Conservation (phyloP, 139 green algal genomes). For the Medakamo hakoo region DNA sequence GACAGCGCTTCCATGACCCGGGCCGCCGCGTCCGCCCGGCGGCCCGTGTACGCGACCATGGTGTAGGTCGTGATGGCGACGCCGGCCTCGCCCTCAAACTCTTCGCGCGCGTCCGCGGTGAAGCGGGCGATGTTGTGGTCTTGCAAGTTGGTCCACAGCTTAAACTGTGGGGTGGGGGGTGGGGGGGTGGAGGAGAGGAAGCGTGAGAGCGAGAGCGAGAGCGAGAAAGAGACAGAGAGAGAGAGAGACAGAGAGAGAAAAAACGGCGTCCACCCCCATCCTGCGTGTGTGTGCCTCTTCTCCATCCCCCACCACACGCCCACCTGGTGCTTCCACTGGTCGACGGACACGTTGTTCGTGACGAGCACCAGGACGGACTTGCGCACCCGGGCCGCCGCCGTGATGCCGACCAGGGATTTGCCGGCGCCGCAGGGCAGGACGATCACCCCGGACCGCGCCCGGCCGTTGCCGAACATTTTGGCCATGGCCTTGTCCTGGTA, state of each 20-base stretch:
- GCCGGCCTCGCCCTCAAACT: slow-evolving; percentile 26
- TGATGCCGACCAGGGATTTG: slow-evolving; percentile 83
- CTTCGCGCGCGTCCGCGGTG: slow-evolving; percentile 74
- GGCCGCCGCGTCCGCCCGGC: slow-evolving; percentile 21
- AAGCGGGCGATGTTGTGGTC: slow-evolving; percentile 75
- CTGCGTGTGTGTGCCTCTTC: too few relatives aligned
- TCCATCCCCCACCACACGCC: too few relatives aligned
- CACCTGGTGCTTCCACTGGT: slow-evolving; percentile 94
- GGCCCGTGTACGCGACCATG: slow-evolving; percentile 84
- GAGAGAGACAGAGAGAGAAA: too few relatives aligned
- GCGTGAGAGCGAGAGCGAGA: too few relatives aligned
- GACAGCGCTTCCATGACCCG: slow-evolving; percentile 61
- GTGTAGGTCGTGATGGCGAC: slow-evolving; percentile 90
- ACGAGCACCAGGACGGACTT: slow-evolving; percentile 78
- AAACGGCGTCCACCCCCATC: too few relatives aligned
- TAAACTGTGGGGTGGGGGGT: too few relatives aligned
- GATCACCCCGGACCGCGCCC: slow-evolving; percentile 84
- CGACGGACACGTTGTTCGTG: slow-evolving; percentile 70
- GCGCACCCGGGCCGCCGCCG: slow-evolving; percentile 64
- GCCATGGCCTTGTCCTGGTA: slow-evolving; percentile 75
- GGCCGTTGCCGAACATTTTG: slow-evolving; percentile 99
- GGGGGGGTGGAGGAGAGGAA: too few relatives aligned
- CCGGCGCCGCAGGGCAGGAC: slow-evolving; percentile 94
- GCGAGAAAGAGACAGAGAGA: too few relatives aligned
- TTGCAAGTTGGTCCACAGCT: slow-evolving; percentile 72